Evolutionary conservation across 176 grass and related monocot species (phyloP).

Genomic region (Eremochloa ophiuroides): DNA sequence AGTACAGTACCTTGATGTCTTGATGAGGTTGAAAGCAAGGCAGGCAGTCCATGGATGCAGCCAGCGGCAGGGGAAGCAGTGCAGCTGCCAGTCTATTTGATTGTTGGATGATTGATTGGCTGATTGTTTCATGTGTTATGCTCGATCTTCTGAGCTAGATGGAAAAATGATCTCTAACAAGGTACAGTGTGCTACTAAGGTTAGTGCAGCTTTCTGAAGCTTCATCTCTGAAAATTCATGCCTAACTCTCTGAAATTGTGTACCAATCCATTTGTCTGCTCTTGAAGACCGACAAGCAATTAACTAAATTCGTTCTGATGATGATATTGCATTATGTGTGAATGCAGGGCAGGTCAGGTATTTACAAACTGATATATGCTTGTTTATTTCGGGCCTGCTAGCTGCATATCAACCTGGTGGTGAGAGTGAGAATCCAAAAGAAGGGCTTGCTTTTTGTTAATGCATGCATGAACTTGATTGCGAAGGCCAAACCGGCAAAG

Average conservation of each 20-base stretch:
- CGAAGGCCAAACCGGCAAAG: conserved; percentile 29
- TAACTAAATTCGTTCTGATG: not conserved
- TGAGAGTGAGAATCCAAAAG: conserved; percentile 27
- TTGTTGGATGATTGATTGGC: conserved; percentile 39
- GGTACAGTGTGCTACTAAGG: not conserved
- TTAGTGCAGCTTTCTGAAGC: conserved; percentile 6
- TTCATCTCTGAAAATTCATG: not conserved
- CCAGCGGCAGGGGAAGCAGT: not conserved
- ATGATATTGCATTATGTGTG: not conserved
- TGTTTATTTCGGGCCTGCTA: not conserved
- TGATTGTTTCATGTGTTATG: conserved; percentile 4
- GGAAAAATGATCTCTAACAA: conserved; percentile 20
- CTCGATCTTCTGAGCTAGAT: conserved; percentile 17
- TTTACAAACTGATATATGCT: not conserved
- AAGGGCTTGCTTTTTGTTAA: conserved; percentile 44
- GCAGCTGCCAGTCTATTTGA: conserved; percentile 15
- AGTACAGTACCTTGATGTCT: not conserved
- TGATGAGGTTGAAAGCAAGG: conserved; percentile 32
- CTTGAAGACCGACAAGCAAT: not conserved
- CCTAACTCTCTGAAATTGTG: not conserved
- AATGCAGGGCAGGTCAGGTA: not conserved
- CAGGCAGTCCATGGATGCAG: not conserved
- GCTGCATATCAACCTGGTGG: not conserved
- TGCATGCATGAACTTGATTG: conserved; percentile 41
- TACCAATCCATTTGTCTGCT: not conserved